Conservation (phyloP, 805 yeast species). For the Wickerhamomyces alni region DNA sequence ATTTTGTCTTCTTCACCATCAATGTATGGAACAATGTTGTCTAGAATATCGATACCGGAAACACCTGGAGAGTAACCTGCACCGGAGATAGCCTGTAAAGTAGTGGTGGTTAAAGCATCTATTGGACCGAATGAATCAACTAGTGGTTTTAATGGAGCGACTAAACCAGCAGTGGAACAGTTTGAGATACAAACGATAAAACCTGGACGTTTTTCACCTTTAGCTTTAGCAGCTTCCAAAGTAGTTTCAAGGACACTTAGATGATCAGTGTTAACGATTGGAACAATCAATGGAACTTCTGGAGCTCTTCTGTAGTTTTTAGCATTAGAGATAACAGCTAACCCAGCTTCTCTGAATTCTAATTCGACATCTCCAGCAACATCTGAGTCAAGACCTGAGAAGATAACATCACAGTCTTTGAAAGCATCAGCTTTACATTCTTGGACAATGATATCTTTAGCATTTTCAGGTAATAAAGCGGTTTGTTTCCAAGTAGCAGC, state of each 20-base stretch:
- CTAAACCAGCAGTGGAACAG: slow-evolving; percentile 97
- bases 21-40: slow-evolving; percentile 91
- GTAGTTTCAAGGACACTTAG: slow-evolving; percentile 62
- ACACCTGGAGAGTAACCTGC: slow-evolving; percentile 99
- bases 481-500: slow-evolving; percentile 97
- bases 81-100: slow-evolving; percentile 96
- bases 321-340: slow-evolving; percentile 88
- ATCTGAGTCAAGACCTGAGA: slow-evolving; percentile 91
- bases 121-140: slow-evolving; percentile 88
- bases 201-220: slow-evolving; percentile 61
- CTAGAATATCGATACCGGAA: slow-evolving; percentile 89
- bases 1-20: slow-evolving; percentile 97
- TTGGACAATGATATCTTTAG: slow-evolving; percentile 56
- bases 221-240: slow-evolving; percentile 45
- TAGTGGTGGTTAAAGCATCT: slow-evolving; percentile 79
- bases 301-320: slow-evolving; percentile 88
- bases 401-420: slow-evolving; percentile 87
- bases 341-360: slow-evolving; percentile 74
- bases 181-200: slow-evolving; percentile 92
- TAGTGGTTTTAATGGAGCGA: slow-evolving; percentile 94
- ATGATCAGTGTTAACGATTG: slow-evolving; percentile 92
- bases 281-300: slow-evolving; percentile 89
- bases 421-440: slow-evolving; percentile 77
- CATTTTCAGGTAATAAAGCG: slow-evolving; percentile 63
- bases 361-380: slow-evolving; percentile 90